phyloP scores from a whole-genome alignment of 1,139 yeast genomes.

The Yueomyces sp. region DNA sequence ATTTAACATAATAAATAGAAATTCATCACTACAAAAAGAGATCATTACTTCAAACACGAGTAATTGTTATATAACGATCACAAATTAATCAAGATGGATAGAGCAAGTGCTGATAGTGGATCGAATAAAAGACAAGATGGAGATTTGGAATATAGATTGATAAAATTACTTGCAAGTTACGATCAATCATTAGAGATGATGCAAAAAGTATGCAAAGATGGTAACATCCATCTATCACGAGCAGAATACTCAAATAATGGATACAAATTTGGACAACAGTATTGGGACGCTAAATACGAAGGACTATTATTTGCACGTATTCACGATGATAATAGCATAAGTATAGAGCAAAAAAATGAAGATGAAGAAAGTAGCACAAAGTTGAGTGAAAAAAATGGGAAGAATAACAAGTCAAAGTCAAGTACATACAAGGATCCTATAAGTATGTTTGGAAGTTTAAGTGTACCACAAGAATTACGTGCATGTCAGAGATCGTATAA shows the following conservation, averaged over 20 bases:
- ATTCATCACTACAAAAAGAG: no score
- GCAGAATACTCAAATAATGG: slow-evolving; percentile 24
- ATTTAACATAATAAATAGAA: no score
- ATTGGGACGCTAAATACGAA: slow-evolving; percentile 19
- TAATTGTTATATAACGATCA: no score
- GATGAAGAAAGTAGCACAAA: slow-evolving; percentile 1
- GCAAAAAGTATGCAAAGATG: slow-evolving; percentile 13
- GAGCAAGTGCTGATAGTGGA: no score
- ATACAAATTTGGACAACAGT: slow-evolving; percentile 21
- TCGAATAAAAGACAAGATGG: no score
- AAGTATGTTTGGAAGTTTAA: slow-evolving; percentile 20
- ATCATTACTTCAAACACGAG: no score
- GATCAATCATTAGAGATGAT: slow-evolving; percentile 20
- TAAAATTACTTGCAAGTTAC: slow-evolving; percentile 13
- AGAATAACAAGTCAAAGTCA: slow-evolving; percentile 1
- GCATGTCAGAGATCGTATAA: slow-evolving; percentile 18
- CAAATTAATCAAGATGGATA: no score
- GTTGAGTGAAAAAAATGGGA: slow-evolving; percentile 1
- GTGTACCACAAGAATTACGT: slow-evolving; percentile 17
- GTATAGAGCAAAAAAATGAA: slow-evolving; percentile 1
- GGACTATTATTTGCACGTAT: slow-evolving; percentile 12
- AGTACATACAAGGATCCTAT: slow-evolving; percentile 14
- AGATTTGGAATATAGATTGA: slow-evolving; percentile 2
- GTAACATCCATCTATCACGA: slow-evolving; percentile 17
- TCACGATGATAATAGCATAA: background rate